phyloP scores from a whole-genome alignment of 2,329 filamentous ascomycete species.

The Botryotinia calthae region DNA sequence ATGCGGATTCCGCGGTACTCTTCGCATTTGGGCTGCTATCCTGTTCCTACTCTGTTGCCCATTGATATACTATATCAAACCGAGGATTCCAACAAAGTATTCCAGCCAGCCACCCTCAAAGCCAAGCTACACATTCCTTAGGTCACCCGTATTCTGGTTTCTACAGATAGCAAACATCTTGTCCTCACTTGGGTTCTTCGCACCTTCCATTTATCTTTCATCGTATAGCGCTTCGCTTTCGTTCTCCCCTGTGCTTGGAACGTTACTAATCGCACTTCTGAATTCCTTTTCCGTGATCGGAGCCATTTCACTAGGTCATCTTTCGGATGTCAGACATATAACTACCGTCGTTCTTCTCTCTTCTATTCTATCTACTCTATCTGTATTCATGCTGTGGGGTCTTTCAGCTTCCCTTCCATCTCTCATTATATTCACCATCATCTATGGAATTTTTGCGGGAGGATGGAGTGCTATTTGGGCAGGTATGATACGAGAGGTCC shows the following conservation, averaged over 20 bases:
- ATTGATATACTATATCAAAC: slow-evolving; percentile 56
- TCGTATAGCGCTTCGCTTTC: slow-evolving; percentile 46
- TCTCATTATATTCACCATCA: slow-evolving; percentile 50
- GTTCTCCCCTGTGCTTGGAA: slow-evolving; percentile 43
- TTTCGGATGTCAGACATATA: slow-evolving; percentile 46
- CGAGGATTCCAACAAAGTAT: slow-evolving; percentile 46
- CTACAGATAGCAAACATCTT: slow-evolving; percentile 52
- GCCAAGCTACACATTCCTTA: slow-evolving; percentile 42
- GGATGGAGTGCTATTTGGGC: slow-evolving; percentile 51
- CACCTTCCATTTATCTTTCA: slow-evolving; percentile 54
- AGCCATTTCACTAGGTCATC: slow-evolving; percentile 39
- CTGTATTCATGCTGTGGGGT: slow-evolving; percentile 55
- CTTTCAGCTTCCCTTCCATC: slow-evolving; percentile 45
- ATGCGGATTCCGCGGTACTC: slow-evolving; percentile 42
- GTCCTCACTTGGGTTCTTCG: slow-evolving; percentile 53
- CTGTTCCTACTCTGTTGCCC: slow-evolving; percentile 43
- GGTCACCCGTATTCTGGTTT: slow-evolving; percentile 47
- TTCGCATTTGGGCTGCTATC: slow-evolving; percentile 43
- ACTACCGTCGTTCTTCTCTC: slow-evolving; percentile 50
- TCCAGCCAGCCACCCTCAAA: slow-evolving; percentile 13
- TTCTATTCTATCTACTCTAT: slow-evolving; percentile 47
- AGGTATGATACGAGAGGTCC: slow-evolving; percentile 36
- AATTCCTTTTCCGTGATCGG: slow-evolving; percentile 49
- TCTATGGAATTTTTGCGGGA: slow-evolving; percentile 59
- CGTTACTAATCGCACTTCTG: slow-evolving; percentile 49